A percentile compares a stretch with the other conserved stretches of the same genome.
phyloP scores from a whole-genome alignment of 1,284 basidiomycete species.

The Ganoderma lucidum region DNA sequence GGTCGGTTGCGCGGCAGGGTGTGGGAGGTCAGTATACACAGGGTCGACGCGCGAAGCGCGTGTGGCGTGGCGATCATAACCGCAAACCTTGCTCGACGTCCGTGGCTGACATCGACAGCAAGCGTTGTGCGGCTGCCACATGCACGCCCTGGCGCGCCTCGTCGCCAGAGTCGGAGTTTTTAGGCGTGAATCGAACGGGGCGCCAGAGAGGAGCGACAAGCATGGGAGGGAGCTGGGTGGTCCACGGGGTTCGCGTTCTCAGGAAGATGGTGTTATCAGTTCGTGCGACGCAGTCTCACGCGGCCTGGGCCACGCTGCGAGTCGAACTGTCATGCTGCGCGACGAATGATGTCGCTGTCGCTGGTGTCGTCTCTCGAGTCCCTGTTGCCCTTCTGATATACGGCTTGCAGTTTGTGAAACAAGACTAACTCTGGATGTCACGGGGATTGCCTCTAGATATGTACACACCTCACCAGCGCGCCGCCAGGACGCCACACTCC shows the following conservation, averaged over 20 bases:
- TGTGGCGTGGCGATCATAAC: constrained; percentile 14
- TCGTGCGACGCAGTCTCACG: constrained; percentile 16
- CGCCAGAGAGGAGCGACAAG: not conserved
- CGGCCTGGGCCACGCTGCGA: not conserved
- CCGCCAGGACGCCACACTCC: not conserved
- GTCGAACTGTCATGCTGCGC: not conserved
- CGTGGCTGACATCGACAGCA: constrained; percentile 4
- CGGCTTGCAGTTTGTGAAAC: too few species aligned
- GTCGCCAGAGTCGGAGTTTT: constrained; percentile 4
- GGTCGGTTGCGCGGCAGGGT: not conserved
- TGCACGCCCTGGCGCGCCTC: not conserved
- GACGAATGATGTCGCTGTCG: not conserved
- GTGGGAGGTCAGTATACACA: constrained; percentile 2
- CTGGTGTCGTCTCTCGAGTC: not conserved
- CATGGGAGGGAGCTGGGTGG: not conserved
- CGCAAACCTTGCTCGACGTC: constrained; percentile 16
- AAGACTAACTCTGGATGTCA: too few species aligned
- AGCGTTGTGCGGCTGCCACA: not conserved
- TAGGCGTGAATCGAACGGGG: constrained; percentile 2
- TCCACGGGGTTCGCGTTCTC: not conserved
- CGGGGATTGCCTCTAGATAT: too few species aligned
- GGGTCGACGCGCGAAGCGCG: not conserved
- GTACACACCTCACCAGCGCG: not conserved
- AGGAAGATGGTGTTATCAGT: constrained; percentile 11
- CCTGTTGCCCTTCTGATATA: too few species aligned